phyloP scores from a whole-genome alignment of 2,329 filamentous ascomycete genomes.

The Dichotomopilus funicola region DNA sequence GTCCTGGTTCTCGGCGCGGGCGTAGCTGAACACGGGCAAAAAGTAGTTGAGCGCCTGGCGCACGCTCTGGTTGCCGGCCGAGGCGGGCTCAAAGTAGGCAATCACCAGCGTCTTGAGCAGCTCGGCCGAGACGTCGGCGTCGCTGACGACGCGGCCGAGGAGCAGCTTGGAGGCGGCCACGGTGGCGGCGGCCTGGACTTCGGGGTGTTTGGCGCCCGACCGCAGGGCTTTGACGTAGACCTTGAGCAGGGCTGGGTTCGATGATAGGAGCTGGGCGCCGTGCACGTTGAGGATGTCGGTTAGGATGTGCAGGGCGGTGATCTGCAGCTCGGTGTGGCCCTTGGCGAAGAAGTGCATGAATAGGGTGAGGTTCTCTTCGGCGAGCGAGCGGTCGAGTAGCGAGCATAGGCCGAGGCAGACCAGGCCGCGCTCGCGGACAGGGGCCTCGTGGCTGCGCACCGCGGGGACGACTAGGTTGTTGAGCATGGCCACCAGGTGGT shows the following conservation, averaged over 20 bases:
- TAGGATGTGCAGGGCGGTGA: conserved; percentile 83
- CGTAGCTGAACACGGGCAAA: conserved; percentile 89
- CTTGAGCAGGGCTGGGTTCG: conserved; percentile 67
- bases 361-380: conserved; percentile 82
- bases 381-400: conserved; percentile 82
- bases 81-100: conserved; percentile 84
- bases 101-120: conserved; percentile 80
- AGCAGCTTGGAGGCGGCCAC: conserved; percentile 81
- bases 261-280: conserved; percentile 66
- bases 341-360: conserved; percentile 97
- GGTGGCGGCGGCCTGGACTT: conserved; percentile 75
- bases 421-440: conserved; percentile 83
- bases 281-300: conserved; percentile 90
- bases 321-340: conserved; percentile 82
- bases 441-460: conserved; percentile 85
- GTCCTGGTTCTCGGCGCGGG: conserved; percentile 71
- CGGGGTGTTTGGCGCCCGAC: conserved; percentile 58
- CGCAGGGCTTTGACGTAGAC: conserved; percentile 80
- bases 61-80: conserved; percentile 70
- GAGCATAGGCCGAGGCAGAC: conserved; percentile 87
- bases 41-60: conserved; percentile 89
- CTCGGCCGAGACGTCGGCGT: conserved; percentile 59
- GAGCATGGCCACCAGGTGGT: conserved; percentile 91
- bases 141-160: conserved; percentile 69
- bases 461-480: conserved; percentile 96